phyloP scores from a whole-genome alignment of 345 rosid species.

The Brassica rapa region DNA sequence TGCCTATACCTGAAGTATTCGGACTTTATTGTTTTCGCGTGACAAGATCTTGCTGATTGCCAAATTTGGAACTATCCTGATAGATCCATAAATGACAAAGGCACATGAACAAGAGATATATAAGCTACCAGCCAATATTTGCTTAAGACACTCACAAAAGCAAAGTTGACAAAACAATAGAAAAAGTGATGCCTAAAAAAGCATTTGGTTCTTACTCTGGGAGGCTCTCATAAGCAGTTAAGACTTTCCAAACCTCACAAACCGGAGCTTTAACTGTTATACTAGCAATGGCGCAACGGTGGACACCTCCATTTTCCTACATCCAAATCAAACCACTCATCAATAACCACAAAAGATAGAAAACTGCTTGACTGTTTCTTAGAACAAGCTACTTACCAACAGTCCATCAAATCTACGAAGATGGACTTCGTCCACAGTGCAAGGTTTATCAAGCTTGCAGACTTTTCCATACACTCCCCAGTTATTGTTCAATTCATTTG shows the following conservation, averaged over 20 bases:
- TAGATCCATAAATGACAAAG: conserved; percentile 25
- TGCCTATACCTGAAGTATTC: conserved; percentile 80
- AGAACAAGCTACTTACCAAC: conserved; percentile 58
- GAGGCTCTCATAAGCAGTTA: conserved; percentile 91
- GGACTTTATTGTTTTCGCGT: conserved; percentile 88
- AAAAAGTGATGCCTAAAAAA: background rate
- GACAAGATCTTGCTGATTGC: conserved; percentile 90
- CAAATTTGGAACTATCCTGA: conserved; percentile 94
- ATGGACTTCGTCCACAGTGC: conserved; percentile 92
- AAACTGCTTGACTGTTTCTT: conserved; percentile 9
- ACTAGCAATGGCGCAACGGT: conserved; percentile 90
- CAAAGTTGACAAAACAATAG: conserved; percentile 9
- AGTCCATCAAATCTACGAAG: conserved; percentile 95
- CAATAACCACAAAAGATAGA: conserved; percentile 40
- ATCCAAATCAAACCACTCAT: conserved; percentile 45
- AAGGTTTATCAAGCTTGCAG: conserved; percentile 75
- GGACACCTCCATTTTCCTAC: conserved; percentile 98
- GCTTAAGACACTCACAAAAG: background rate
- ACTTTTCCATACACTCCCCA: conserved; percentile 87
- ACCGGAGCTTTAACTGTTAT: conserved; percentile 96
- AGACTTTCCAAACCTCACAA: conserved; percentile 89
- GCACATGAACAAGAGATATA: conserved; percentile 5
- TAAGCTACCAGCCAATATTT: background rate
- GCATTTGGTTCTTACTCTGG: conserved; percentile 66
- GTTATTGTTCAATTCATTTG: conserved; percentile 56